These are phyloP conservation scores for Claviceps pazoutovae DNA, from an alignment of 2,329 filamentous ascomycete genomes.

Conservation along the genomic window DNA sequence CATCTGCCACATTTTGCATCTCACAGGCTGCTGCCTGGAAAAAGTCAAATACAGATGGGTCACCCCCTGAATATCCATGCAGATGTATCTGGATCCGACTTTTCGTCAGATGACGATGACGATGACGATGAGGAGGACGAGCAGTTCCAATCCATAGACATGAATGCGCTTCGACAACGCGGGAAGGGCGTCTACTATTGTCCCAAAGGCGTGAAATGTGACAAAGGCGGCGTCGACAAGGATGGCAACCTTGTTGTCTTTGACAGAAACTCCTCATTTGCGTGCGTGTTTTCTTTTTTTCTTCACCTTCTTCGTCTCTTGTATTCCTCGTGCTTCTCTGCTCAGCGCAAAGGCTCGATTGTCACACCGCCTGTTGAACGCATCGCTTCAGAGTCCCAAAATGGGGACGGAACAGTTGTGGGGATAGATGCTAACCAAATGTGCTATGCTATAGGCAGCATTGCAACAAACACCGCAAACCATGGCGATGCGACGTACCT, in stretches of 20 bases:
- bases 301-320: neutral
- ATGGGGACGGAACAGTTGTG: neutral
- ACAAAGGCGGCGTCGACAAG: conserved; percentile 27
- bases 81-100: conserved; percentile 13
- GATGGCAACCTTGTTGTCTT: conserved; percentile 24
- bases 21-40: conserved; percentile 13
- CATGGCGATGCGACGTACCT: conserved; percentile 24
- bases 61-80: conserved; percentile 2
- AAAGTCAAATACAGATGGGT: conserved; percentile 7
- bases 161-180: conserved; percentile 25
- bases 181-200: conserved; percentile 26
- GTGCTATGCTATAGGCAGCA: conserved; percentile 20
- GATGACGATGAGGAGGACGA: conserved; percentile 12
- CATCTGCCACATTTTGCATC: conserved; percentile 11
- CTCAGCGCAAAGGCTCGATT: neutral
- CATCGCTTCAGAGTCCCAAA: neutral
- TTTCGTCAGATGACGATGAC: conserved; percentile 18
- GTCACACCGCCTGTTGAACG: neutral
- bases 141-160: conserved; percentile 21
- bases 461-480: conserved; percentile 29
- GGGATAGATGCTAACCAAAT: conserved; percentile 2
- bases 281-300: conserved; percentile 14
- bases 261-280: conserved; percentile 28
- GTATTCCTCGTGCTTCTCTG: neutral
- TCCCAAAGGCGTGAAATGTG: conserved; percentile 21